phyloP scores from a whole-genome alignment of 768 basidiomycete species.

The Pleurotus eryngii region DNA sequence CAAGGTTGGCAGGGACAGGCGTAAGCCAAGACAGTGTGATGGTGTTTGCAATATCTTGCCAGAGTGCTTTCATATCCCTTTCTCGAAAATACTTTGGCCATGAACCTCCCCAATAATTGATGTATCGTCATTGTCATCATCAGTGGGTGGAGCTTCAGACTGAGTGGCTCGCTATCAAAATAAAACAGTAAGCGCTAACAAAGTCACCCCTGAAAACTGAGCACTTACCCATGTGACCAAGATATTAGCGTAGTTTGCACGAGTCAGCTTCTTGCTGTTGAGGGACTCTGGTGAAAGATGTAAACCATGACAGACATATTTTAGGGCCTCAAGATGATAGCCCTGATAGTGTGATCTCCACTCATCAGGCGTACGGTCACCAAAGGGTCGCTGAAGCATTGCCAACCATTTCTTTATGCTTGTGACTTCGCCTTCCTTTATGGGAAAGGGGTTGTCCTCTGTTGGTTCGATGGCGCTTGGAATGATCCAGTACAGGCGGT shows the following conservation, averaged over 20 bases:
- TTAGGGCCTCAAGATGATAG: not conserved
- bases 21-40: constrained; percentile 10
- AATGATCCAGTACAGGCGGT: not conserved
- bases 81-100: not conserved
- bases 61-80: not conserved
- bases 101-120: not conserved
- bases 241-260: too few species aligned
- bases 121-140: not conserved
- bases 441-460: not conserved
- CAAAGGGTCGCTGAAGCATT: not conserved
- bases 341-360: not conserved
- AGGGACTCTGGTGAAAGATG: not conserved
- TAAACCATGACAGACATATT: not conserved
- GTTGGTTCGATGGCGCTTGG: not conserved
- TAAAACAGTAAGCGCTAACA: too few species aligned
- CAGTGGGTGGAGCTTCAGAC: not conserved
- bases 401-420: not conserved
- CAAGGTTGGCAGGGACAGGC: constrained; percentile 2
- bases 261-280: too few species aligned
- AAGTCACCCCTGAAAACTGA: too few species aligned
- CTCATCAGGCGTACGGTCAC: not conserved
- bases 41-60: constrained; percentile 2
- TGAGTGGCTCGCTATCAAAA: too few species aligned
- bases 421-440: not conserved
- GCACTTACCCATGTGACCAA: too few species aligned